A percentile compares a stretch with the other conserved stretches of the same genome.
phyloP scores from a whole-genome alignment of 345 rosid species.

The Eucalyptus virginea region DNA sequence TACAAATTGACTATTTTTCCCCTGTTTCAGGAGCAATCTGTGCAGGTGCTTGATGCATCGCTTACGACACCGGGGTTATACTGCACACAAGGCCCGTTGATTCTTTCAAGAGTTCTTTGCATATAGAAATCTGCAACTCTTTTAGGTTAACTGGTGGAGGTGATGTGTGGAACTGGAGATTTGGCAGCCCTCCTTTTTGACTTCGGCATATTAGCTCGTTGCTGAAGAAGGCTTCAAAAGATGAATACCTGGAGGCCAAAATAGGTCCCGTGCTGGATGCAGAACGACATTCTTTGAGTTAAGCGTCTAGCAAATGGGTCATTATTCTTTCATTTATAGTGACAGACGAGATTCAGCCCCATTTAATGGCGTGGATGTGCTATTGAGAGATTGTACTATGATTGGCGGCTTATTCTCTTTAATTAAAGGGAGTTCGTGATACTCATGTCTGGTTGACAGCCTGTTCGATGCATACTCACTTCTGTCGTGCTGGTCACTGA shows the following conservation, averaged over 20 bases:
- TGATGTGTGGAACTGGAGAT: background rate
- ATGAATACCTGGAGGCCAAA: background rate
- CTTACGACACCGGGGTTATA: background rate
- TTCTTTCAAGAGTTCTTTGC: background rate
- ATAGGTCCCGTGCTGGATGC: background rate
- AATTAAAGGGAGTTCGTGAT: background rate
- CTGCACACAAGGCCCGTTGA: background rate
- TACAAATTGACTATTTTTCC: background rate
- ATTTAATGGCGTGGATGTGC: background rate
- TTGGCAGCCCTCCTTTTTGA: background rate
- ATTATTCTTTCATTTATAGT: background rate
- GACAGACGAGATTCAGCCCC: background rate
- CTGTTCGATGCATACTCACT: background rate
- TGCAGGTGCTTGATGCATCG: background rate
- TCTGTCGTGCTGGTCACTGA: background rate
- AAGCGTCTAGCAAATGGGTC: background rate
- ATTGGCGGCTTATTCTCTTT: background rate
- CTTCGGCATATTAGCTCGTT: background rate
- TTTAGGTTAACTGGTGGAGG: background rate
- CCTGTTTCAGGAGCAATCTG: constrained; percentile 1
- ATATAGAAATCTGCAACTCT: background rate
- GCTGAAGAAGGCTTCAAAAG: background rate
- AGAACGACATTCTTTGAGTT: background rate
- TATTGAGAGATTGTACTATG: background rate
- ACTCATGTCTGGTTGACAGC: background rate